Evolutionary conservation across 192 early-diverging fungal genomes (phyloP).

Genomic region (Cetraspora pellucida): DNA sequence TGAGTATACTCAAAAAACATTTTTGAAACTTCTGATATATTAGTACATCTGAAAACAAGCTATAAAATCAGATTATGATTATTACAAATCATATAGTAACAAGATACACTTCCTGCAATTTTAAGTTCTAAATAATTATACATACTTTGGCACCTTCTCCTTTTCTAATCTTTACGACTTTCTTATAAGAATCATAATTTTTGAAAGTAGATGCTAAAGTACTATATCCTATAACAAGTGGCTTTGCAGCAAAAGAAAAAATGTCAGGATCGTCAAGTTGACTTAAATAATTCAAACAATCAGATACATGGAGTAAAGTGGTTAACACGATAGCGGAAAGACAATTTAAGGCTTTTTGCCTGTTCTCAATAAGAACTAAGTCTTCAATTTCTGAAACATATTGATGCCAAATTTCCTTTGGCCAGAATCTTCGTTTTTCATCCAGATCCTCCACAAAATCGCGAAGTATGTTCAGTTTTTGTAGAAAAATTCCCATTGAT

Average conservation of each 20-base stretch:
- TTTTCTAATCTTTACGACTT: slow-evolving; percentile 88
- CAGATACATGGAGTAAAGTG: slow-evolving; percentile 80
- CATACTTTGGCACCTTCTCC: slow-evolving; percentile 74
- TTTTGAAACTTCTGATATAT: slow-evolving; percentile 55
- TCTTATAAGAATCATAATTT: slow-evolving; percentile 76
- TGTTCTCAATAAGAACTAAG: slow-evolving; percentile 68
- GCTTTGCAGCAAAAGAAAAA: slow-evolving; percentile 94
- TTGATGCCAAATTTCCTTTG: slow-evolving; percentile 86
- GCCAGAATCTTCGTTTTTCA: slow-evolving; percentile 95
- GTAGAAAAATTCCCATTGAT: slow-evolving; percentile 92
- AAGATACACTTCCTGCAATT: too few species aligned
- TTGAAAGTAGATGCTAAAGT: slow-evolving; percentile 85
- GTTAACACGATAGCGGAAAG: slow-evolving; percentile 89
- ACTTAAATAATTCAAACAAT: slow-evolving; percentile 83
- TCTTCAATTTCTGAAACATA: slow-evolving; percentile 74
- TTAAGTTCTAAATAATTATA: not conserved
- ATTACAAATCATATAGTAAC: too few species aligned
- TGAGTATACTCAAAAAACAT: slow-evolving; percentile 62
- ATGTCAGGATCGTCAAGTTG: slow-evolving; percentile 75
- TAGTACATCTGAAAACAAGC: slow-evolving; percentile 55
- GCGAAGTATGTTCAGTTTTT: slow-evolving; percentile 97
- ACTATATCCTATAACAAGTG: slow-evolving; percentile 96
- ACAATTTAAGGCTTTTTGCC: slow-evolving; percentile 67
- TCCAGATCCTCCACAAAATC: slow-evolving; percentile 90
- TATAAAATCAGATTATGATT: not conserved